phyloP scores from a whole-genome alignment of 106 monocot species.

The Xerophyta viscosa region DNA sequence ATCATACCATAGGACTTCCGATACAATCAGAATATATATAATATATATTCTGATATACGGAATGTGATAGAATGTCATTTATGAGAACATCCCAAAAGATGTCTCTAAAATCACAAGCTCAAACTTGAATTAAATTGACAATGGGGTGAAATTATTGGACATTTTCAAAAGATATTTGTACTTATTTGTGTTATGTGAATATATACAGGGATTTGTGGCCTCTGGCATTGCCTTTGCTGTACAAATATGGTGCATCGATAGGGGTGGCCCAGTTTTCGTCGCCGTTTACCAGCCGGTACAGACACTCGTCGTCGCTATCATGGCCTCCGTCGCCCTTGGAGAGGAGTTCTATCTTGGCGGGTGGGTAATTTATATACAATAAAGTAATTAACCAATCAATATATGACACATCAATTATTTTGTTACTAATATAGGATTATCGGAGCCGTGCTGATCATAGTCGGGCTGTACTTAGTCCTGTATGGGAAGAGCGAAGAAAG shows the following conservation, averaged over 20 bases:
- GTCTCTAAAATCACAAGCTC: no score
- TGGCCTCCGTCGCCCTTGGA: conserved; percentile 68
- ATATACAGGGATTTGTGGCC: conserved; percentile 71
- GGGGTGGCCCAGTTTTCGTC: conserved; percentile 95
- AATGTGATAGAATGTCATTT: no score
- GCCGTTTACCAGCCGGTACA: conserved; percentile 97
- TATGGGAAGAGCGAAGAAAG: conserved; percentile 88
- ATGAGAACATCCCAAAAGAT: no score
- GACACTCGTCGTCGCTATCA: conserved; percentile 90
- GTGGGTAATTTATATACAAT: conserved; percentile 16
- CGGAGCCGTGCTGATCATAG: conserved; percentile 76
- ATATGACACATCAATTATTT: not conserved
- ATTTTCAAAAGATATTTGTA: no score
- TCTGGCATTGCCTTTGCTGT: conserved; percentile 95
- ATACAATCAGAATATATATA: no score
- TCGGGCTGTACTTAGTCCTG: conserved; percentile 78
- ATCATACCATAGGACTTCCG: no score
- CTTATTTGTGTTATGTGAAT: not conserved
- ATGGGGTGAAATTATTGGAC: no score
- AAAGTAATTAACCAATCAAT: not conserved
- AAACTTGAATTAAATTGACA: no score
- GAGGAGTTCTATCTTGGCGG: conserved; percentile 95
- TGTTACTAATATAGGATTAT: no score
- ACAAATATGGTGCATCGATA: conserved; percentile 99
- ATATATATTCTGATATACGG: no score